A percentile compares a stretch with the other conserved stretches of the same genome.
Conservation (phyloP, 257 asterid species). For the Solanum corneliomulleri region DNA sequence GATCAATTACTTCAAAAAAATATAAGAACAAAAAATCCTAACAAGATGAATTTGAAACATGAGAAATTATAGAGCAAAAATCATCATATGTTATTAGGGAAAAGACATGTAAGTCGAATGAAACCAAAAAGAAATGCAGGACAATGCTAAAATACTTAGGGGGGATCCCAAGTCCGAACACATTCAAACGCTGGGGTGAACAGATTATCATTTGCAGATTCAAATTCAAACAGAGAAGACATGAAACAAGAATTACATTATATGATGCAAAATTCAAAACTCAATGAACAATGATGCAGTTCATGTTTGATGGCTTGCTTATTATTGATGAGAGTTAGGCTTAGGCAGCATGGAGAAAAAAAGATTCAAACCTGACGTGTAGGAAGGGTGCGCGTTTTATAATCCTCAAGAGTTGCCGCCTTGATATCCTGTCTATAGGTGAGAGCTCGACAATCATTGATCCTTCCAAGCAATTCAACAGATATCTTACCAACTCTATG, state of each 20-base stretch:
- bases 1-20: neutral
- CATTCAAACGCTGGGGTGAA: neutral
- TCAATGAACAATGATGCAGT: neutral
- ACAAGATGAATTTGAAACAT: neutral
- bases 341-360: neutral
- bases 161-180: neutral
- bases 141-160: neutral
- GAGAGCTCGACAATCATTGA: conserved; percentile 78
- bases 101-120: neutral
- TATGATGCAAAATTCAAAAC: neutral
- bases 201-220: neutral
- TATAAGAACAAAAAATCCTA: neutral
- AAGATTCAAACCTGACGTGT: conserved; percentile 63
- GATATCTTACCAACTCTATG: conserved; percentile 74
- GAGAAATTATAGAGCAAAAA: neutral
- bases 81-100: neutral
- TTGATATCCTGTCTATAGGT: conserved; percentile 76
- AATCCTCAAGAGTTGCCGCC: conserved; percentile 41
- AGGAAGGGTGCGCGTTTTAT: conserved; percentile 64
- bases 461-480: conserved; percentile 85
- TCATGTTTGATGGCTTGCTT: neutral
- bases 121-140: neutral
- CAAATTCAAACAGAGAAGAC: neutral
- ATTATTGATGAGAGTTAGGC: neutral
- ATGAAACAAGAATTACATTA: neutral